These are phyloP conservation scores for Dactylella cylindrospora DNA, from an alignment of 2,329 filamentous ascomycete species.

Conservation along the genomic window DNA sequence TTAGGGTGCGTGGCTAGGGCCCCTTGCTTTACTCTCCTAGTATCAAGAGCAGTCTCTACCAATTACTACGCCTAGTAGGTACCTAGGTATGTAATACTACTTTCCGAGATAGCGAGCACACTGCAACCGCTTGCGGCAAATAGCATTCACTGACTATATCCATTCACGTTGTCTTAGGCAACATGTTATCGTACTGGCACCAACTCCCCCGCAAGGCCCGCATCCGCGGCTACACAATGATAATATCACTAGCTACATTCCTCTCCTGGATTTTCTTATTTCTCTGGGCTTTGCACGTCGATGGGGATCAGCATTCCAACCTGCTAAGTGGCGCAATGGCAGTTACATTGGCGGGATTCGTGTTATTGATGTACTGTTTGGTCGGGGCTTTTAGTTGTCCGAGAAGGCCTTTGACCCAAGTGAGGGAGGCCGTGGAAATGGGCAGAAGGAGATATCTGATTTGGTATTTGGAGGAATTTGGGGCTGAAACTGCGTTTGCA, in stretches of 20 bases:
- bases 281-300: conserved; percentile 14
- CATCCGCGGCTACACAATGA: conserved; percentile 21
- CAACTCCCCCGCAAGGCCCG: conserved; percentile 10
- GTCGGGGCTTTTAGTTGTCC: conserved; percentile 14
- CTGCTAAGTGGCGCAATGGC: conserved; percentile 15
- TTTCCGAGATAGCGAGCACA: too few relatives aligned
- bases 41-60: too few relatives aligned
- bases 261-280: conserved; percentile 30
- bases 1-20: too few relatives aligned
- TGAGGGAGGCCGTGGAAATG: neutral
- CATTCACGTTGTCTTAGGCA: too few relatives aligned
- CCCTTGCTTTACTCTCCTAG: too few relatives aligned
- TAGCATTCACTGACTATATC: too few relatives aligned
- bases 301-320: conserved; percentile 1
- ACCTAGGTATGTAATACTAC: too few relatives aligned
- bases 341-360: conserved; percentile 17
- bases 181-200: conserved; percentile 26
- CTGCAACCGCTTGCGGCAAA: too few relatives aligned
- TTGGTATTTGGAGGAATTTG: conserved; percentile 30
- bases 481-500: conserved; percentile 10
- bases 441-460: conserved; percentile 4
- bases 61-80: too few relatives aligned
- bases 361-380: conserved; percentile 24
- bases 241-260: conserved; percentile 24
- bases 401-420: conserved; percentile 5